A percentile compares a stretch with the other conserved stretches of the same genome.
These are phyloP conservation scores for Camellia sinensis DNA, from an alignment of 148 eudicot genomes.

Conservation along the genomic window DNA sequence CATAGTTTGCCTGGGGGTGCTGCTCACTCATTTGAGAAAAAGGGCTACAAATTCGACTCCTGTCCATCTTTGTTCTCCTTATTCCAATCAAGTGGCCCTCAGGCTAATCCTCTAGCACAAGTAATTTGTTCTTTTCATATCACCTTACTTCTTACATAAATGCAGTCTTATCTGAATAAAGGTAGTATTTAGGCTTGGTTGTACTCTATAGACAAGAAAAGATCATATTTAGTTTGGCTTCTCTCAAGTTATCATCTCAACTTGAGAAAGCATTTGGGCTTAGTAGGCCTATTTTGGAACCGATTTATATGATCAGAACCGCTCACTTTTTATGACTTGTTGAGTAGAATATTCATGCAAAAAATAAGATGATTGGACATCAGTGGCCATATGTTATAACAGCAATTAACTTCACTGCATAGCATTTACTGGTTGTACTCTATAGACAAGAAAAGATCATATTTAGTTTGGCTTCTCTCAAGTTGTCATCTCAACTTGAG, in stretches of 20 bases:
- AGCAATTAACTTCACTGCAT: not conserved
- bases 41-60: constrained; percentile 87
- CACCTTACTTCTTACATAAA: not conserved
- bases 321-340: too few species aligned
- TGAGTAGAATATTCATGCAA: too few species aligned
- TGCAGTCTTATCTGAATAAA: not conserved
- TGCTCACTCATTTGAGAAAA: constrained; percentile 84
- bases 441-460: not conserved
- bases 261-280: too few species aligned
- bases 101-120: constrained; percentile 97
- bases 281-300: too few species aligned
- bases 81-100: constrained; percentile 94
- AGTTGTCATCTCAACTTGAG: too few species aligned
- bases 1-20: constrained; percentile 95
- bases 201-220: not conserved
- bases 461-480: not conserved
- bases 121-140: constrained; percentile 37
- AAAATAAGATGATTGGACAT: too few species aligned
- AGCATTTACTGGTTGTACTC: not conserved
- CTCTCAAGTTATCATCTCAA: too few species aligned
- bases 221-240: too few species aligned
- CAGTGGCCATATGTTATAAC: too few species aligned
- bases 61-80: constrained; percentile 98
- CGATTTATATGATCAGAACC: too few species aligned
- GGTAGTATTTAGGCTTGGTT: not conserved